Conservation (phyloP, 2,329 filamentous ascomycete species). For the Penicillium sp. region DNA sequence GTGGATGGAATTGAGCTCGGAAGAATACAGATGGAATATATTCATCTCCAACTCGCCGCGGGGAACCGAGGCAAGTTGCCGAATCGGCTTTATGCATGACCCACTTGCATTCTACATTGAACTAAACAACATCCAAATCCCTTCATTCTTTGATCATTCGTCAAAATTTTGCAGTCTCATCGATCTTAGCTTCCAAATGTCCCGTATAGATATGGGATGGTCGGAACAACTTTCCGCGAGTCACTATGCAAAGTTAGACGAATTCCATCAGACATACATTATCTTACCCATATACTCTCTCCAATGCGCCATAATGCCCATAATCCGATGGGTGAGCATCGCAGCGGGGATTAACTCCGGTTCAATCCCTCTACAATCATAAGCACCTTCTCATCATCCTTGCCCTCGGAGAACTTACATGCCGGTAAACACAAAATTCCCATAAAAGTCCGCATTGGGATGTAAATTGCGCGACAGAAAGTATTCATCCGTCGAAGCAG, state of each 20-base stretch:
- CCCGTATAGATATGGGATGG: conserved; percentile 29
- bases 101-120: neutral
- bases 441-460: conserved; percentile 45
- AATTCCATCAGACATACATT: conserved; percentile 4
- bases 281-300: conserved; percentile 30
- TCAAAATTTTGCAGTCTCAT: conserved; percentile 14
- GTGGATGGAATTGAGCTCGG: no score
- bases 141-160: neutral
- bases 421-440: conserved; percentile 41
- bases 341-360: conserved; percentile 27
- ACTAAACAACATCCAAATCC: conserved; percentile 4
- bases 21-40: no score
- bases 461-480: conserved; percentile 31
- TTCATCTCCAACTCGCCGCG: no score
- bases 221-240: conserved; percentile 26
- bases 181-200: conserved; percentile 2
- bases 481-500: conserved; percentile 25
- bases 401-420: conserved; percentile 28
- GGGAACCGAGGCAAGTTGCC: no score
- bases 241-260: conserved; percentile 17
- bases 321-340: conserved; percentile 29
- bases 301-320: conserved; percentile 34
- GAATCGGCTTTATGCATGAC: no score
- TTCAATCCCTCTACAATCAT: conserved; percentile 19
- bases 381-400: neutral